Conservation (phyloP, 306 rosid genomes). For the Trifolium repens region DNA sequence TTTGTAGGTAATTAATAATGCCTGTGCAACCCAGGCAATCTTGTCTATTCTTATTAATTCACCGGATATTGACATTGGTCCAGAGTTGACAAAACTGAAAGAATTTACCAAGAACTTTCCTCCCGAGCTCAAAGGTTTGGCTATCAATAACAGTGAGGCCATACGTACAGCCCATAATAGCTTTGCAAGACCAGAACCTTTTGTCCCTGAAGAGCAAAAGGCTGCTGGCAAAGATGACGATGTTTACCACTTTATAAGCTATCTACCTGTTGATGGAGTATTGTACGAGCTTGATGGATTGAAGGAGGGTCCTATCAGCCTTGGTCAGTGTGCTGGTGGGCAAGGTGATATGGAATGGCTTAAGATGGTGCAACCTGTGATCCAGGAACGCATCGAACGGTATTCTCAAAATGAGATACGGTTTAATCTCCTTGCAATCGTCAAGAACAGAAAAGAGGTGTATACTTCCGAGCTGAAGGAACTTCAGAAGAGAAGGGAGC, state of each 20-base stretch:
- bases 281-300: slow-evolving; percentile 97
- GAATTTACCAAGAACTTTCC: slow-evolving; percentile 95
- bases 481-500: slow-evolving; percentile 96
- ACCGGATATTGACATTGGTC: slow-evolving; percentile 83
- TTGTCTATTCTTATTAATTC: slow-evolving; percentile 95
- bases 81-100: slow-evolving; percentile 80
- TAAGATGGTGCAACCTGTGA: slow-evolving; percentile 85
- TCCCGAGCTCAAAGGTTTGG: slow-evolving; percentile 94
- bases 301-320: slow-evolving; percentile 98
- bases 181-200: slow-evolving; percentile 97
- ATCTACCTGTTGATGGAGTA: slow-evolving; percentile 88
- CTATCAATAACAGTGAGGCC: slow-evolving; percentile 93
- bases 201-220: slow-evolving; percentile 92
- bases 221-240: slow-evolving; percentile 87
- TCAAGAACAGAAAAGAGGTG: slow-evolving; percentile 90
- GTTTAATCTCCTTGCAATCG: slow-evolving; percentile 89
- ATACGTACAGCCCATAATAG: slow-evolving; percentile 95
- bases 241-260: slow-evolving; percentile 95
- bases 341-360: slow-evolving; percentile 93
- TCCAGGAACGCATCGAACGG: slow-evolving; percentile 94
- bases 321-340: slow-evolving; percentile 86
- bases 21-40: slow-evolving; percentile 99
- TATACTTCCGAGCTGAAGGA: slow-evolving; percentile 92
- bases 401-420: slow-evolving; percentile 88
- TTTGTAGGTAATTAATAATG: slow-evolving; percentile 89